Base-by-base conservation (phyloP, 2,329 filamentous ascomycete genomes). In the Dactylellina cionopaga region DNA sequence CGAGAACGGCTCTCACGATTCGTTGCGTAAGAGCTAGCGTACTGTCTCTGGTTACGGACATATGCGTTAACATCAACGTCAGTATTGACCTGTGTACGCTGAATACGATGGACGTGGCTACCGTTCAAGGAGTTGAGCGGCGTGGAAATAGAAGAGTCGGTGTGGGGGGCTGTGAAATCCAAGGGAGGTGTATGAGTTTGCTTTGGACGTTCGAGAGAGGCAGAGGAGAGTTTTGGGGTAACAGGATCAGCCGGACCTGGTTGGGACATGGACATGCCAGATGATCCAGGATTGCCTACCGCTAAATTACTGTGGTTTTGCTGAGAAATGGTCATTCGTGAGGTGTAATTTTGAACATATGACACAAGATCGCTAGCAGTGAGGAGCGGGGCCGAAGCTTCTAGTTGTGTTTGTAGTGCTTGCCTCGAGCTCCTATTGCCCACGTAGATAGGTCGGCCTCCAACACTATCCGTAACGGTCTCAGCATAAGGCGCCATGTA, bases 291-390 rank as follows among this genome's bases (percentile, higher is more conserved):
- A 10, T 55, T 44, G 4, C 43, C 35, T 5, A 51, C 22, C 15
- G 46, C 29, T 3, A 37, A 7, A 9, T 13, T 22, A 13, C 41
- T 3, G 3, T 13, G 27, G 4, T 24, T 17, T 3, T 25, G 51
- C 19, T 49, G 66, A 27, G 69, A 60, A 27, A 73, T 49, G 1
- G 52, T 58, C 60, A 73, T 65, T 5, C 54, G 29, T 9, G 56
- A 52, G 1, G 54, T 52, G 33, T 75, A 75, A n/a, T 43, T 74
- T 44, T 75, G 62, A 33, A 75, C 74, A 25, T 74, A 70, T 6
- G 51, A 51, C 37, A 75, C 62, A n/a, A 75, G 69, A 29, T 75
- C 68, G n/a, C 60, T 58, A 5, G 73, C 74, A 19, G 73, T 75
- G 9, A 75, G 31, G 10, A 68, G 54, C 4, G 41, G 22, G 13